Evolutionary conservation across 345 rosid genomes (phyloP).

Genomic region (Arabis hirsuta): DNA sequence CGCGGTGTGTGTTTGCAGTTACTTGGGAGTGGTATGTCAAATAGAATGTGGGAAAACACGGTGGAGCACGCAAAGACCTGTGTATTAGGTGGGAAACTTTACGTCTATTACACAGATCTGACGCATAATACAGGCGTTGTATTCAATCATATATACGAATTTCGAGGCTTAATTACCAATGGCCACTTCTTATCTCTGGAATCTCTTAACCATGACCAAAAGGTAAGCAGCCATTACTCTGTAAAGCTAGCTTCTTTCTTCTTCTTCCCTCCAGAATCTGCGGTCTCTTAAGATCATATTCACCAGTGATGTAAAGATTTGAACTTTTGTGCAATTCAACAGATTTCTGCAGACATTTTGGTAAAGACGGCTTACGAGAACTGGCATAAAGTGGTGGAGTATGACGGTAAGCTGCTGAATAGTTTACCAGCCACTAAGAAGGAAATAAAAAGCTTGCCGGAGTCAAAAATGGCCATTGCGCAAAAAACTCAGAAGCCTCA

Average conservation of each 20-base stretch:
- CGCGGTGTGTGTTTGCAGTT: constrained; percentile 48
- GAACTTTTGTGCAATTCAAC: constrained; percentile 24
- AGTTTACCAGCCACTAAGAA: constrained; percentile 45
- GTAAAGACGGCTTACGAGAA: constrained; percentile 82
- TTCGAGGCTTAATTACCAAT: constrained; percentile 65
- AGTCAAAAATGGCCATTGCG: neutral
- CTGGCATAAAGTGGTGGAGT: constrained; percentile 79
- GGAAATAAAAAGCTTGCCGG: constrained; percentile 38
- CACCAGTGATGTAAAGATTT: neutral
- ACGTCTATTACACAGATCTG: constrained; percentile 65
- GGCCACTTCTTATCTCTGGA: constrained; percentile 74
- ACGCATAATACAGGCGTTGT: constrained; percentile 59
- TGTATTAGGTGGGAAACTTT: constrained; percentile 75
- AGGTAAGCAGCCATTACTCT: constrained; percentile 50
- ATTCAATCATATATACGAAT: constrained; percentile 83
- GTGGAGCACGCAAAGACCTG: constrained; percentile 95
- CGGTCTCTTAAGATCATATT: constrained; percentile 1
- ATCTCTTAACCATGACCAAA: constrained; percentile 68
- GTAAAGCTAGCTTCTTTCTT: neutral
- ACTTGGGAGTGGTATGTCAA: constrained; percentile 96
- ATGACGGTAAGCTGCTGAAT: constrained; percentile 71
- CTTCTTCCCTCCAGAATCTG: neutral
- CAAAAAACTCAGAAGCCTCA: constrained; percentile 20
- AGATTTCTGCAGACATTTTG: constrained; percentile 77
- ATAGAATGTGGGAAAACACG: constrained; percentile 93